Evolutionary conservation across 495 filamentous ascomycete species (phyloP), one percentile per base, ranked within the genome.

Genomic region (Tuber aestivum): DNA sequence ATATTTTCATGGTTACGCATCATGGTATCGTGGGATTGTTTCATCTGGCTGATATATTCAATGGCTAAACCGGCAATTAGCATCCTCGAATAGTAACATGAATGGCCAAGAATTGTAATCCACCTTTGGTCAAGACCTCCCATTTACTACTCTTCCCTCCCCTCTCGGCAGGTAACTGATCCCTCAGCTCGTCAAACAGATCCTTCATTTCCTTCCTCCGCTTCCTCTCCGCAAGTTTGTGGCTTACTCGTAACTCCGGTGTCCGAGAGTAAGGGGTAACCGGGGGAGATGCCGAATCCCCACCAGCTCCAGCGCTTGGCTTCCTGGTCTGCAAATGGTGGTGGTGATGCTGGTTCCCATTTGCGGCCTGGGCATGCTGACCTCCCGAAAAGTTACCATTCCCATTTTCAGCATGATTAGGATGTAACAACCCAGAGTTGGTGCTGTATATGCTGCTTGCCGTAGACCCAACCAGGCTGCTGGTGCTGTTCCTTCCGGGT

Each of bases 161-260:
- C 71, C 94, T 90, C 75, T 92, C 92, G 74, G 93, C 90, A 9
- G 95, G 95, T 77, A 97, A 90, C 61, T 93, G 88, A 72, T 91
- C 87, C 50, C 94, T 90, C 38, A 99, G 85, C 69, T 91, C 88
- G 77, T 99, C 95, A 83, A 98, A 98, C 10, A 97, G 87, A 82
- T 94, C 91, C 84, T 99, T 99, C 95, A 99, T 98, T 83, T 99
- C 95, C 70, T 93, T 97, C 45, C 95, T 89, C 23, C 95, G 91
- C 85, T 98, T 99, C 48, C 95, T 88, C 85, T 99, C 95, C 9
- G 95, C 95, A 69, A 98, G 87, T 82, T 99, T 99, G 79, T 99
- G 95, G 70, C 93, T 97, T 44, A 97, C 91, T 50, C 95, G 88
- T n/a, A 98, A 87, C 83, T 97, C 95, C 12, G 95, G 95, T 2